phyloP scores from a whole-genome alignment of 2,329 filamentous ascomycete species.

The Arthrobotrys megalospora region DNA sequence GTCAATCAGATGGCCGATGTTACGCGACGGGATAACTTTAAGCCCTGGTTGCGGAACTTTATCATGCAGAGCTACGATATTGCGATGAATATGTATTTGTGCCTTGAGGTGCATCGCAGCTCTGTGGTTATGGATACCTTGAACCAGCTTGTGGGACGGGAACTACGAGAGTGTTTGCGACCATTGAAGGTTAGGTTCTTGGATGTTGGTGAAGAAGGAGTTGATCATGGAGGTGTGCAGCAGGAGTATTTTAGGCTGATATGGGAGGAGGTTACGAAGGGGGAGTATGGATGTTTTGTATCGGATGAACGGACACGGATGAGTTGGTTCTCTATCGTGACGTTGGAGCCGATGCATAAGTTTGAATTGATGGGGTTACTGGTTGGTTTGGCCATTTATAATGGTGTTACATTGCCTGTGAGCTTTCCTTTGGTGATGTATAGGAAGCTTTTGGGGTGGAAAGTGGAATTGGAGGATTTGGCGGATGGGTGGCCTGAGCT shows the following conservation, averaged over 20 bases:
- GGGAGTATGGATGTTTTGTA: slow-evolving; percentile 84
- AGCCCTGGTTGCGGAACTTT: slow-evolving; percentile 58
- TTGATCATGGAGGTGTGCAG: slow-evolving; percentile 94
- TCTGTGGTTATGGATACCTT: slow-evolving; percentile 81
- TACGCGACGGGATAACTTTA: slow-evolving; percentile 63
- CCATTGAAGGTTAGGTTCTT: slow-evolving; percentile 91
- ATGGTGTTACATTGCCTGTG: slow-evolving; percentile 89
- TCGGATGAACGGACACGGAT: slow-evolving; percentile 82
- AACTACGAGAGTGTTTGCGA: slow-evolving; percentile 83
- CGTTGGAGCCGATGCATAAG: slow-evolving; percentile 86
- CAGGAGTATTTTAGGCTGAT: slow-evolving; percentile 94
- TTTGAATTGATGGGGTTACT: slow-evolving; percentile 90
- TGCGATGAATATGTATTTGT: slow-evolving; percentile 79
- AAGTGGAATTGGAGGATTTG: slow-evolving; percentile 81
- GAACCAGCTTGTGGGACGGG: slow-evolving; percentile 89
- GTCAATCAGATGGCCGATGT: slow-evolving; percentile 69
- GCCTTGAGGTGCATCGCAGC: slow-evolving; percentile 78
- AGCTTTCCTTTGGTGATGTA: slow-evolving; percentile 91
- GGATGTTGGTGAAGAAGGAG: slow-evolving; percentile 85
- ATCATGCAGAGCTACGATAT: slow-evolving; percentile 70
- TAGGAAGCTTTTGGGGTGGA: slow-evolving; percentile 79
- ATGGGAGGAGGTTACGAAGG: slow-evolving; percentile 83
- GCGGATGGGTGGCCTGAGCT: slow-evolving; percentile 89
- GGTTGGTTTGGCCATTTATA: slow-evolving; percentile 92
- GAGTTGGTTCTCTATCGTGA: slow-evolving; percentile 89